Evolutionary conservation across 129 eudicot species (phyloP), one percentile per base, ranked within the genome.

Genomic region (Mikania micrantha): DNA sequence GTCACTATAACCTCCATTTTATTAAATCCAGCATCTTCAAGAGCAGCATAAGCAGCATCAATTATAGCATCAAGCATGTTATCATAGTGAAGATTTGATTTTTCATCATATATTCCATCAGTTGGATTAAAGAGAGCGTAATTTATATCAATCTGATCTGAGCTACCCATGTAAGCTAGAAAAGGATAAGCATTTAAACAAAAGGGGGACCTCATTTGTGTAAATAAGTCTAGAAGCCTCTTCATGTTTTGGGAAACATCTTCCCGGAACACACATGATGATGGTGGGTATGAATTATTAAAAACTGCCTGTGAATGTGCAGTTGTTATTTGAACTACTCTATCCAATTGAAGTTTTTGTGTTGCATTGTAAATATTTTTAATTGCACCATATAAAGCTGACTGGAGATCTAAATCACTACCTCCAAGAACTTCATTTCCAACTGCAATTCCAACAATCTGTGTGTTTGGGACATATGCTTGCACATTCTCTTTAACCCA

Each of bases 21-120:
- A 5, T 71, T 67, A 62, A 54, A 85, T 6, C 96, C 98, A 2
- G 91, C 95, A 80, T 86, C 83, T 77, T 92, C 87, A 32, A 92
- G 48, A 22, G 98, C 98, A 48, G 81, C 87, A 80, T 92, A 92
- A 58, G 98, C 84, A 1, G 98, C 95, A 82, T 92, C 98, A 29
- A 92, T 83, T 77, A 83, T 91, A 66, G 98, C 98, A 84, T 92
- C 98, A 49, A 92, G 95, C 85, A 92, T 70, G 83, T 92, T 92
- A 61, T 92, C 98, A 54, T 92, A 92, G 44, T 92, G 96, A 47
- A 92, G 86, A 41, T 77, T 59, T 27, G 86, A 71, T 79, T 84
- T 86, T 32, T 81, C 47, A 71, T 92, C 98, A 47, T 71, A 22
- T 20, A 92, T 75, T 36, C 95, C 96, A 24, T 76, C 71, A 2